These are phyloP conservation scores for Clohesyomyces aquaticus DNA, from an alignment of 495 filamentous ascomycete genomes.

Conservation along the genomic window DNA sequence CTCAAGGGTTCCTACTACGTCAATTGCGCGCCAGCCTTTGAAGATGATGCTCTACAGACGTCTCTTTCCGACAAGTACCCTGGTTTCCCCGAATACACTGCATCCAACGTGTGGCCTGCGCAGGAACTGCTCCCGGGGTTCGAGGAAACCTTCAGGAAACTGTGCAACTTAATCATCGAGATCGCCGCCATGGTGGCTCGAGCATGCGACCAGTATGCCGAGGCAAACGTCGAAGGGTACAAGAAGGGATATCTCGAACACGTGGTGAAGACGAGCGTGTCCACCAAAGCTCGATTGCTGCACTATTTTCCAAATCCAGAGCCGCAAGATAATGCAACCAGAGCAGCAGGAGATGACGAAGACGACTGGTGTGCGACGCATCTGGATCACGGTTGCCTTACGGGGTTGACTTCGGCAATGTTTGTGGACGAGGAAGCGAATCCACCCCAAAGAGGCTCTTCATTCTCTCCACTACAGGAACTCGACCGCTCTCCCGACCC, in stretches of 20 bases:
- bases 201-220: conserved; percentile 86
- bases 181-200: conserved; percentile 82
- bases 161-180: conserved; percentile 86
- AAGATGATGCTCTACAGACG: conserved; percentile 56
- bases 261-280: conserved; percentile 81
- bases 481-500: conserved; percentile 76
- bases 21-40: conserved; percentile 80
- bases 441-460: conserved; percentile 49
- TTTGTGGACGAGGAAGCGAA: conserved; percentile 77
- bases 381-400: conserved; percentile 89
- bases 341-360: conserved; percentile 15
- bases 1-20: conserved; percentile 96
- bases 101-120: conserved; percentile 83
- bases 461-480: conserved; percentile 62
- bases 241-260: conserved; percentile 76
- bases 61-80: conserved; percentile 47
- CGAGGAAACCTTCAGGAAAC: conserved; percentile 66
- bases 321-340: conserved; percentile 29
- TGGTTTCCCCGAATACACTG: conserved; percentile 64
- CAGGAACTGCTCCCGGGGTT: conserved; percentile 72
- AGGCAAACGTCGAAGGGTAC: conserved; percentile 75
- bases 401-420: conserved; percentile 92
- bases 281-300: conserved; percentile 87
- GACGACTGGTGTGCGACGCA: conserved; percentile 98
- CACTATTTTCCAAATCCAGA: conserved; percentile 82